phyloP scores from a whole-genome alignment of 2,329 filamentous ascomycete genomes.

The Alternaria hordeiaustralica region DNA sequence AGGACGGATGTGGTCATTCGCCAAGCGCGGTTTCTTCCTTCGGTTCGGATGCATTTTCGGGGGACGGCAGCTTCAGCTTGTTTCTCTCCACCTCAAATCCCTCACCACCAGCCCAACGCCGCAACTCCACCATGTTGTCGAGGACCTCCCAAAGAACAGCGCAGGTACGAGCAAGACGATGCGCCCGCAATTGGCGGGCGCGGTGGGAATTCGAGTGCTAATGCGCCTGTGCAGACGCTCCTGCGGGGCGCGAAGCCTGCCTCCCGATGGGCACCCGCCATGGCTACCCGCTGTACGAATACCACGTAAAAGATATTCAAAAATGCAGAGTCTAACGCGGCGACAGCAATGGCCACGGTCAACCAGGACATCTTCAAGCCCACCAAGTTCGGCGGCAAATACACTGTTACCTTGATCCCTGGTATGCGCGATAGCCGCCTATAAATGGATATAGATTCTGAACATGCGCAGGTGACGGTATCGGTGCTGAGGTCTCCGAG shows the following conservation, averaged over 20 bases:
- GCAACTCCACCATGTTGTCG: conserved; percentile 51
- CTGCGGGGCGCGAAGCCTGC: conserved; percentile 61
- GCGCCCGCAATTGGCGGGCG: conserved; percentile 32
- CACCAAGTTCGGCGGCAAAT: conserved; percentile 98
- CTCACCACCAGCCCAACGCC: conserved; percentile 40
- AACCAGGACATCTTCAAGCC: conserved; percentile 98
- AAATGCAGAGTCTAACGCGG: conserved; percentile 20
- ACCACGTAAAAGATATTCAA: neutral
- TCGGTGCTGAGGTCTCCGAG: conserved; percentile 96
- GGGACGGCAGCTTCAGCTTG: conserved; percentile 43
- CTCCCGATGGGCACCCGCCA: conserved; percentile 57
- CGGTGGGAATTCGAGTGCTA: conserved; percentile 24
- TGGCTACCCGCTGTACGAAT: conserved; percentile 62
- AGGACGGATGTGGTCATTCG: conserved; percentile 36
- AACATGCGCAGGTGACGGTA: conserved; percentile 74
- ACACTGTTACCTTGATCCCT: conserved; percentile 97
- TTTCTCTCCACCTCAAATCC: conserved; percentile 41
- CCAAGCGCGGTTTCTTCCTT: conserved; percentile 35
- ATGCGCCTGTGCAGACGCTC: conserved; percentile 56
- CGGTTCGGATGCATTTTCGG: conserved; percentile 42
- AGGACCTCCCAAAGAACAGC: conserved; percentile 55
- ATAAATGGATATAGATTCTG: conserved; percentile 22
- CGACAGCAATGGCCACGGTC: conserved; percentile 64
- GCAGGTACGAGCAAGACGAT: conserved; percentile 51
- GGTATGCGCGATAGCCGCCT: conserved; percentile 60